A percentile compares a stretch with the other conserved stretches of the same genome.
Evolutionary conservation across 2,329 filamentous ascomycete species (phyloP).

Genomic region (Sporothrix protearum): DNA sequence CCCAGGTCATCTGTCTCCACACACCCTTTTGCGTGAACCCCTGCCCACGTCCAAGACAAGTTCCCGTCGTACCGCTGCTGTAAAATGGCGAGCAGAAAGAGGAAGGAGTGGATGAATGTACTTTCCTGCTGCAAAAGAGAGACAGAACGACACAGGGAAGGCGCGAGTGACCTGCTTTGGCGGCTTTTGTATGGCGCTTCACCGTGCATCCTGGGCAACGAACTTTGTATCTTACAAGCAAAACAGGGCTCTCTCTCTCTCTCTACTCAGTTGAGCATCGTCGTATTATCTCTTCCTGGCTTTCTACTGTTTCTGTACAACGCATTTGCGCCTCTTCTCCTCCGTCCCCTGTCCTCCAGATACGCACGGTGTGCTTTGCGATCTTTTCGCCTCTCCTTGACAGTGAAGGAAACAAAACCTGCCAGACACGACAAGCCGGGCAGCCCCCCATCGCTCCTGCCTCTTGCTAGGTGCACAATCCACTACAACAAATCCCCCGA

Average conservation of each 20-base stretch:
- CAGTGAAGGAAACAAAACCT: neutral
- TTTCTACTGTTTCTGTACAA: neutral
- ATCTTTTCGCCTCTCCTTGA: slow-evolving; percentile 2
- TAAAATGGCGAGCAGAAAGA: neutral
- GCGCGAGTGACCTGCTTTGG: neutral
- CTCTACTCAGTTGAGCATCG: neutral
- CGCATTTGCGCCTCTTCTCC: neutral
- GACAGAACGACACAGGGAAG: neutral
- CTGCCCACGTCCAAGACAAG: slow-evolving; percentile 8
- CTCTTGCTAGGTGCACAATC: neutral
- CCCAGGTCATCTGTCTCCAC: slow-evolving; percentile 11
- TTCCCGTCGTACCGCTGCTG: neutral
- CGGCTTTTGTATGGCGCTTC: neutral
- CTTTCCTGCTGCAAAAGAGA: neutral
- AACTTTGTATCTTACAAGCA: slow-evolving; percentile 1
- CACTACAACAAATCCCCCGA: neutral
- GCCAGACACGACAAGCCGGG: neutral
- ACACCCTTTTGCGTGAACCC: slow-evolving; percentile 11
- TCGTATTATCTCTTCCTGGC: neutral
- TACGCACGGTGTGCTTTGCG: slow-evolving; percentile 14
- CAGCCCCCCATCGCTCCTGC: slow-evolving; percentile 5
- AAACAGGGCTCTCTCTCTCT: slow-evolving; percentile 1
- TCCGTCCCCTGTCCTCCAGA: neutral
- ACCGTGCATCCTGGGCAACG: neutral
- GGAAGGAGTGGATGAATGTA: neutral